Evolutionary conservation across 2,329 filamentous ascomycete species (phyloP), one percentile per base, ranked within the genome.

Genomic region (Aspergillus candidus): DNA sequence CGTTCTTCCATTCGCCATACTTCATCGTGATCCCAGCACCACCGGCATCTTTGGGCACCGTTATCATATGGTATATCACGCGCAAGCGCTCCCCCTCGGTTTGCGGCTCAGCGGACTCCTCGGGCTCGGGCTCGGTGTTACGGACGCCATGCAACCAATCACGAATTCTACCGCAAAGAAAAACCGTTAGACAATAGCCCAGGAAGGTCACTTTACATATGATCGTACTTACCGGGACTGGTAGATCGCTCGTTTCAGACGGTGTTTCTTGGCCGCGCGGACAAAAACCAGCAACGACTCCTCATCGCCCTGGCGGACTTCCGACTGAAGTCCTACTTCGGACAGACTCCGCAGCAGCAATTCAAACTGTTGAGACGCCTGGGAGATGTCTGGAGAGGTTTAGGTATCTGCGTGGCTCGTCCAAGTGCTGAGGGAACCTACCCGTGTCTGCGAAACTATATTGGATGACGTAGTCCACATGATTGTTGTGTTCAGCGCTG

Each of bases 101-200:
- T 47, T 96, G 76, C 1, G 89, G 87, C 57, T 95, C 86, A 43
- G 94, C 78, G 10, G 84, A 80, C 52, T 80, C 74, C 42, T 78
- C 72, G 10, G 87, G 80, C 53, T 94, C 83, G 60, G 82, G 84
- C 52, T 84, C 80, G 0, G 89, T 78, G 44, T 84, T 78, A 49
- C 90, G 85, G 43, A 97, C 84, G 43, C 91, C 90, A 66, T 94
- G 86, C 31, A 98, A 82, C 89, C 91, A 98, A 68, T 98, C 93
- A 61, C 89, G 86, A 27, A 97, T 84, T 47, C 93, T 86, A 46
- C 5, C 11, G 13, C 36, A 4, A 13, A 32, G 10, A 12, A 32
- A 40, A 30, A 49, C 11, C 5, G 39, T 44, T 31, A 32, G 22
- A 13, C 4, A 27, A 17, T 10, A 10, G 14, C 11, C 3, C 11